Evolutionary conservation across 352 stramenopile genomes (phyloP), one percentile per base, ranked within the genome.

Genomic region (Lagenidium giganteum): DNA sequence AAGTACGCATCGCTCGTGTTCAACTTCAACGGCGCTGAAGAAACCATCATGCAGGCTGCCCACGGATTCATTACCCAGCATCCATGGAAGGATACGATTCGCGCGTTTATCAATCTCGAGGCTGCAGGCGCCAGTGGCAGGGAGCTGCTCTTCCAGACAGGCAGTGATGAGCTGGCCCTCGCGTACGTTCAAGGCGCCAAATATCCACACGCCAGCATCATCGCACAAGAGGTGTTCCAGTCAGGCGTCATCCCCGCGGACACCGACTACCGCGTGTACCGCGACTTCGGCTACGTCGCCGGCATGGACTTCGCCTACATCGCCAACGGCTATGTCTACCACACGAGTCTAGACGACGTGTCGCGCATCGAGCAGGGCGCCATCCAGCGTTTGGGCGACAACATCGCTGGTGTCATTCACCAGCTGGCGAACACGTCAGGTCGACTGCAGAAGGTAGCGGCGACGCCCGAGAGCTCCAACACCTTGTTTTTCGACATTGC

Each of bases 221-320:
- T 90, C 23, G 75, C 67, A 3, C 78, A 90, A 45, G 78, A 90
- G 46, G 35, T 90, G 8, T 90, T 90, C 42, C 69, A 90, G 53
- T 83, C 67, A 12, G 78, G 78, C 3, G 63, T 87, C 23, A 80
- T 90, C 35, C 73, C 58, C 5, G 78, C 67, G 21, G 72, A 87
- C 37, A 90, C 78, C 5, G 78, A 90, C 48, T 90, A 81, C 45
- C 67, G 71, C 26, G 68, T 85, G 5, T 90, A 90, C 47, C 63
- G 71, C 13, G 72, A 87, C 32, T 87, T 85, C 50, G 77, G 77
- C 7, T 66, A 62, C 23, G 66, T 90, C n/a, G 69, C 78, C 11
- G 78, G 78, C 16, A 90, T 90, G 74, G 78, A 90, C 42, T 87
- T 90, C 53, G 78, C 78, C 3, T 90, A 85, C 45, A 82, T 90